Evolutionary conservation across 257 asterid genomes (phyloP).

Genomic region (Ilex aquifolium): DNA sequence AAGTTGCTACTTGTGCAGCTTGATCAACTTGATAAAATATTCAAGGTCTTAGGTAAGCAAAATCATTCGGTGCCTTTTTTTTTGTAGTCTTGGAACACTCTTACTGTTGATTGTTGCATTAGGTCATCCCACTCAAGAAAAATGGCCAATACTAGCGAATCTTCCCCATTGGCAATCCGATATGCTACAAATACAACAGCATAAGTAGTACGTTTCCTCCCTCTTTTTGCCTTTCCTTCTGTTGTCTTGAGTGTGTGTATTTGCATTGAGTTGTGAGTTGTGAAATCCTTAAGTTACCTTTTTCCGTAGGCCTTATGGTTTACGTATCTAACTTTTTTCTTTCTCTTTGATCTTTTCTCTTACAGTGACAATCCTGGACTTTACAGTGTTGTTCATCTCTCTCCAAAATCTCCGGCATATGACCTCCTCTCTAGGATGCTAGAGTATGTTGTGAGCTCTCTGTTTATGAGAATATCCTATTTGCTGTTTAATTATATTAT

Average conservation of each 20-base stretch:
- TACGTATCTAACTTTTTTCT: slow-evolving; percentile 6
- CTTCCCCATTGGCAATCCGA: slow-evolving; percentile 98
- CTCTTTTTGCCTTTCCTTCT: not conserved
- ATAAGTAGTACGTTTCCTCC: slow-evolving; percentile 63
- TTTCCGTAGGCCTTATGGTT: slow-evolving; percentile 1
- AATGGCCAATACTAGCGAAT: slow-evolving; percentile 85
- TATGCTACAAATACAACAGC: slow-evolving; percentile 81
- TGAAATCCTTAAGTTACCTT: not conserved
- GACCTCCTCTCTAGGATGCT: slow-evolving; percentile 98
- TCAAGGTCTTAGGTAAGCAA: slow-evolving; percentile 86
- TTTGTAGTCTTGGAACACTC: slow-evolving; percentile 12
- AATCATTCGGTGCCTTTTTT: slow-evolving; percentile 17
- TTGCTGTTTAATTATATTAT: slow-evolving; percentile 1
- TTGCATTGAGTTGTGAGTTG: not conserved
- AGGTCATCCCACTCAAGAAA: slow-evolving; percentile 98
- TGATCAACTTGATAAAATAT: slow-evolving; percentile 97
- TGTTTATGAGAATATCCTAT: slow-evolving; percentile 18
- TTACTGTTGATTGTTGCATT: slow-evolving; percentile 13
- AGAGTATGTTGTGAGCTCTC: slow-evolving; percentile 55
- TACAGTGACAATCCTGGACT: slow-evolving; percentile 92
- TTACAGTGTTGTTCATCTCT: slow-evolving; percentile 70
- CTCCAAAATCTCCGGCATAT: slow-evolving; percentile 82
- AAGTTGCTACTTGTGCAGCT: slow-evolving; percentile 54
- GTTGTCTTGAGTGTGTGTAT: not conserved
- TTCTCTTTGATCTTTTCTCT: slow-evolving; percentile 11